Evolutionary conservation across 805 yeast species (phyloP).

Genomic region (Pichia californica): DNA sequence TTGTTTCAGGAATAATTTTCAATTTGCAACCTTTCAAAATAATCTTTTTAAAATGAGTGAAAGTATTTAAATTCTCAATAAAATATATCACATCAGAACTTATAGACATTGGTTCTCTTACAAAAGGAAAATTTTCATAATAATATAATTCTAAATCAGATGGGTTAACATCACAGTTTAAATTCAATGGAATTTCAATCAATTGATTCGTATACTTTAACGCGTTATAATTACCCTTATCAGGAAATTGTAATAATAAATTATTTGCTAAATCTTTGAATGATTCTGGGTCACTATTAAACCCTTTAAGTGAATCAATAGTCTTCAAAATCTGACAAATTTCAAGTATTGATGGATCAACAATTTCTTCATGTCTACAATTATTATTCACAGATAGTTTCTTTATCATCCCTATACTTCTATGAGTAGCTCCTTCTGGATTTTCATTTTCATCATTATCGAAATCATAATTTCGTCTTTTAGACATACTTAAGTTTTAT

Average conservation of each 20-base stretch:
- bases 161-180: too few relatives aligned
- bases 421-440: too few relatives aligned
- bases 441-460: background rate
- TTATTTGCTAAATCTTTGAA: background rate
- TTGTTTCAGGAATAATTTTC: background rate
- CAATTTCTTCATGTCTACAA: background rate
- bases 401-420: too few relatives aligned
- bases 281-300: background rate
- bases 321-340: background rate
- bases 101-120: slow-evolving; percentile 15
- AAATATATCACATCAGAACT: slow-evolving; percentile 7
- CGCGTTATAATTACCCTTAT: background rate
- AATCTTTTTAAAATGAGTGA: slow-evolving; percentile 11
- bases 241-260: slow-evolving; percentile 3
- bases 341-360: background rate
- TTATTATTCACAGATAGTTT: too few relatives aligned
- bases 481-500: too few relatives aligned
- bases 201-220: slow-evolving; percentile 13
- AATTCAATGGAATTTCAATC: slow-evolving; percentile 11
- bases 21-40: slow-evolving; percentile 9
- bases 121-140: slow-evolving; percentile 13
- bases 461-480: too few relatives aligned
- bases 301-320: background rate
- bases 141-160: background rate
- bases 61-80: slow-evolving; percentile 4